Evolutionary conservation across 768 basidiomycete genomes (phyloP), one percentile per base, ranked within the genome.

Genomic region (Russula sp.): DNA sequence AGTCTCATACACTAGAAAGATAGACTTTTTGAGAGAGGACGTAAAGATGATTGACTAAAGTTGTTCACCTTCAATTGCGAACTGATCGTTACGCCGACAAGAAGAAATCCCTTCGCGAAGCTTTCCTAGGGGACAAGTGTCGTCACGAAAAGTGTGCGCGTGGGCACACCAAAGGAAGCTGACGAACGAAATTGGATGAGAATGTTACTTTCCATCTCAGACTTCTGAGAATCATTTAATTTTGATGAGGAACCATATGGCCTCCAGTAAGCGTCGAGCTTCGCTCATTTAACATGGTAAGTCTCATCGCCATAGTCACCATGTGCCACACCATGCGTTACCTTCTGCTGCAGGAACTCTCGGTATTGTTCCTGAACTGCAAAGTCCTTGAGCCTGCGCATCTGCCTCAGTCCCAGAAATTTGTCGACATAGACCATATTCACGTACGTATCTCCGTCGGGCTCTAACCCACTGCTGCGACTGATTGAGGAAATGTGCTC

Each of bases 361-460:
- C 84, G 76, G 69, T 88, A 91, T 63, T 87, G 83, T 68, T 87
- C 81, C 69, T 91, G 89, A 1, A 81, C 75, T 35, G 70, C 74
- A 51, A 61, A 70, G 64, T 84, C 76, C 67, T 86, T 88, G 69
- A 91, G 71, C 53, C 88, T 91, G 69, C 22, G 66, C 4, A 66
- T 56, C 74, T 79, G 64, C 65, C 65, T 63, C 70, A 58, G 47
- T 39, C 10, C 16, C n/a, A 56, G 18, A 18, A 41, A 8, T 1
- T 29, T 22, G 3, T n/a, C 8, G 22, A 45, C 2, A 50, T 25
- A 25, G 38, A 14, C 13, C 10, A 41, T 42, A 48, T 50, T 25
- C 29, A 69, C 88, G 79, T 73, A 91, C 89, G 81, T 79, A 73
- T 90, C 85, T 42, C 89, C 88, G 62, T 83, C 87, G 66, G 81